These are phyloP conservation scores for Rhodotorula babjevae DNA, from an alignment of 768 basidiomycete species.

Conservation along the genomic window DNA sequence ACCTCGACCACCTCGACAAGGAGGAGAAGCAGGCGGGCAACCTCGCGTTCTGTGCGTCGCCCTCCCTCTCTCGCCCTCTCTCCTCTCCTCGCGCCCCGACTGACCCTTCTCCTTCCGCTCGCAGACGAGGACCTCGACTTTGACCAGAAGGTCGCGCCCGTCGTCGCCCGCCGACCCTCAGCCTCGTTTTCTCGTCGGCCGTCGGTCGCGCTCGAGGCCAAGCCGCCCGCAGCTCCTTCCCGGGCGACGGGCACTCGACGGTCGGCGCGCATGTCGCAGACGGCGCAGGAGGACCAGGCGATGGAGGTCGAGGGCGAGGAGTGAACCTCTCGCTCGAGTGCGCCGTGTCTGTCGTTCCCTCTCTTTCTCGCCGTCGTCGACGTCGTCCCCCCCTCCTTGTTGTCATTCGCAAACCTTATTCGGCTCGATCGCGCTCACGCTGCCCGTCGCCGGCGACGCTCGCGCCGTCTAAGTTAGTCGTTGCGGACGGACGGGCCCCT, in stretches of 20 bases:
- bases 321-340: background rate
- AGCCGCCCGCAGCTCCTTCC: background rate
- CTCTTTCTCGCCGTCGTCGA: too few relatives aligned
- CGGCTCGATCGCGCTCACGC: too few relatives aligned
- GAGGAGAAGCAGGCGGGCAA: conserved; percentile 32
- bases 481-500: too few relatives aligned
- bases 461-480: too few relatives aligned
- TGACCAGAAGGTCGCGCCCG: background rate
- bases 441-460: too few relatives aligned
- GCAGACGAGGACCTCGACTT: conserved; percentile 36
- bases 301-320: conserved; percentile 17
- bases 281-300: background rate
- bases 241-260: conserved; percentile 6
- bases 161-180: background rate
- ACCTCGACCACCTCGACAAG: conserved; percentile 33
- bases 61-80: background rate
- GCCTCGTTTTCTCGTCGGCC: background rate
- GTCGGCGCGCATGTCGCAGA: conserved; percentile 13
- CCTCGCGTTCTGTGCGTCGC: conserved; percentile 29
- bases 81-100: background rate
- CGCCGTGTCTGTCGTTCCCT: background rate
- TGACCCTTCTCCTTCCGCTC: background rate
- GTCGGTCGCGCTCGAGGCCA: background rate
- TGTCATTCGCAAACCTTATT: too few relatives aligned
- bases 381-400: too few relatives aligned